These are phyloP conservation scores for Kalmusia sp. DNA, from an alignment of 2,329 filamentous ascomycete genomes.

Conservation along the genomic window DNA sequence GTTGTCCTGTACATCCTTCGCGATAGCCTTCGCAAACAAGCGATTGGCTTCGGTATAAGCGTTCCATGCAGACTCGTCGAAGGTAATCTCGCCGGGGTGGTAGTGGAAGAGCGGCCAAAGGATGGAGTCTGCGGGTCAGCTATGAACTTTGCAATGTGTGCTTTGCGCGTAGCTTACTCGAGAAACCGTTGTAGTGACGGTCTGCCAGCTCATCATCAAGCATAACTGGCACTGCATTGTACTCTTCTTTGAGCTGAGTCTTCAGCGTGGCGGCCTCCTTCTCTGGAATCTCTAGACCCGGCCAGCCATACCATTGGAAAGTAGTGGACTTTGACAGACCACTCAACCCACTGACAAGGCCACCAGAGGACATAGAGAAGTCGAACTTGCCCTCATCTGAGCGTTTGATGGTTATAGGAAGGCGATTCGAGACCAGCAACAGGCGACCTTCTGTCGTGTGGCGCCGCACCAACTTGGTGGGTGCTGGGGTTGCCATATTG, in stretches of 20 bases:
- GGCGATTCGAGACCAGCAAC: conserved; percentile 89
- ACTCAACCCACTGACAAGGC: conserved; percentile 90
- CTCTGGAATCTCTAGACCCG: conserved; percentile 88
- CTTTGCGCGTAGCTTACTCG: conserved; percentile 67
- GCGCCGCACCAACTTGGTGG: conserved; percentile 35
- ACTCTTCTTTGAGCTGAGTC: conserved; percentile 81
- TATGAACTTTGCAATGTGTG: conserved; percentile 7
- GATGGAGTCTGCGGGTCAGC: conserved; percentile 72
- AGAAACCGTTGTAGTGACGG: conserved; percentile 97
- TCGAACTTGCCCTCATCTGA: conserved; percentile 89
- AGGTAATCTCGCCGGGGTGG: conserved; percentile 97
- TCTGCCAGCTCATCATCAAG: conserved; percentile 93
- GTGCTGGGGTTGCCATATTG: conserved; percentile 41
- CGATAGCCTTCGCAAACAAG: conserved; percentile 87
- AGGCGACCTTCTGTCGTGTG: conserved; percentile 58
- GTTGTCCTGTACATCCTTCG: conserved; percentile 86
- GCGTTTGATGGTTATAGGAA: conserved; percentile 96
- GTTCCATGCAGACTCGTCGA: conserved; percentile 92
- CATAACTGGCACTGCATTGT: conserved; percentile 90
- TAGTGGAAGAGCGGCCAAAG: conserved; percentile 99
- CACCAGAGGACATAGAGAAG: conserved; percentile 96
- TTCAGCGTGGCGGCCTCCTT: conserved; percentile 78
- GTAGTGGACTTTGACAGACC: conserved; percentile 90
- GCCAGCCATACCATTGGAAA: conserved; percentile 99
- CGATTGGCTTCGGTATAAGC: conserved; percentile 94